phyloP scores from a whole-genome alignment of 73 alveolate species.

The Paramecium sexaurelia region DNA sequence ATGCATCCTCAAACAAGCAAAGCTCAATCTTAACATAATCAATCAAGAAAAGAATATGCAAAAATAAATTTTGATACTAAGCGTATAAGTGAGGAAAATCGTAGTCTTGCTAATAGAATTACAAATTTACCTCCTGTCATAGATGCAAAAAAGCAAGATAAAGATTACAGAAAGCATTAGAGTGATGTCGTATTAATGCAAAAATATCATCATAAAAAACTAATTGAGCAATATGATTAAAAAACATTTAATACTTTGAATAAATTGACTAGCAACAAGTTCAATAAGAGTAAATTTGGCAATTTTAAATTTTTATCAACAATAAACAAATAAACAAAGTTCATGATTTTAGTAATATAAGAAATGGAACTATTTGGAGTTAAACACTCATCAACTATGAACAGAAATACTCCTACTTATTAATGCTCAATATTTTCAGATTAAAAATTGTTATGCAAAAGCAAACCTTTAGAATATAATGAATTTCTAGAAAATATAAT shows the following conservation, averaged over 20 bases:
- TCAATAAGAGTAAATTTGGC: neutral
- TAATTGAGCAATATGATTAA: neutral
- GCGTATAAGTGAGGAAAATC: constrained; percentile 13
- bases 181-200: neutral
- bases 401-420: neutral
- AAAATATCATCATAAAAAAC: neutral
- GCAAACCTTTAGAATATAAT: constrained; percentile 14
- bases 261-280: neutral
- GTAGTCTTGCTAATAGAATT: constrained; percentile 18
- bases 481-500: neutral
- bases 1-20: neutral
- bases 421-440: neutral
- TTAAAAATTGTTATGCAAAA: neutral
- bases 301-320: neutral
- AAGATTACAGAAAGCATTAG: neutral
- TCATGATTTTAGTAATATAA: neutral
- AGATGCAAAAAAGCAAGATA: neutral
- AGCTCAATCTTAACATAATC: neutral
- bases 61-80: neutral
- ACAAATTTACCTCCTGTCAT: constrained; percentile 46
- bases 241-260: neutral
- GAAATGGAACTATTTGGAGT: neutral
- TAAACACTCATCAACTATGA: neutral
- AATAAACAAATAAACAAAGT: neutral
- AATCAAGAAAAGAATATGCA: constrained; percentile 19